Evolutionary conservation across 148 eudicot genomes (phyloP).

Genomic region (Polygonum aviculare): DNA sequence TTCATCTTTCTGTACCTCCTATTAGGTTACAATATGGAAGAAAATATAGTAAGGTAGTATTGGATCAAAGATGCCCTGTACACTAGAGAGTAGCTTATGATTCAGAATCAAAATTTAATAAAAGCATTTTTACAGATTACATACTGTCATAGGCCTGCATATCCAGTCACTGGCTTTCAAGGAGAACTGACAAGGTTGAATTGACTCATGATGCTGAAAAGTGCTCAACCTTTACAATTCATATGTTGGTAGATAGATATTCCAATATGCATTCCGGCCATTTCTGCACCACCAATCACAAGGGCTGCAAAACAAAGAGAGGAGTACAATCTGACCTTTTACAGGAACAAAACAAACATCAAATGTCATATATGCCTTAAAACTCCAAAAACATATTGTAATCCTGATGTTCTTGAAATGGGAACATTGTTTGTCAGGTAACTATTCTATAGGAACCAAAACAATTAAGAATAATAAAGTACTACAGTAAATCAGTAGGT

Average conservation of each 20-base stretch:
- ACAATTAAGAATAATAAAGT: background rate
- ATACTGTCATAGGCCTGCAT: background rate
- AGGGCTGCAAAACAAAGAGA: background rate
- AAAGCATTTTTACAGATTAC: conserved; percentile 2
- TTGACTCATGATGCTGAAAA: background rate
- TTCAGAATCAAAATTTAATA: conserved; percentile 1
- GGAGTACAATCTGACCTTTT: background rate
- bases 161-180: background rate
- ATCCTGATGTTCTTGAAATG: background rate
- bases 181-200: background rate
- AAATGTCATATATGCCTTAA: background rate
- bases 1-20: conserved; percentile 18
- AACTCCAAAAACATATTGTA: background rate
- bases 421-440: background rate
- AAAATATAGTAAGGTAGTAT: conserved; percentile 13
- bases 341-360: background rate
- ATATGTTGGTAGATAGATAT: background rate
- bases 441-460: background rate
- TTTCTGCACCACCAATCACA: background rate
- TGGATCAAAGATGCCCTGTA: conserved; percentile 21
- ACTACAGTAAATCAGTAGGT: background rate
- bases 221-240: background rate
- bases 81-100: conserved; percentile 8
- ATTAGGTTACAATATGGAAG: conserved; percentile 21
- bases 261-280: background rate